phyloP scores from a whole-genome alignment of 2,329 filamentous ascomycete species.

The Cordyceps javanica region DNA sequence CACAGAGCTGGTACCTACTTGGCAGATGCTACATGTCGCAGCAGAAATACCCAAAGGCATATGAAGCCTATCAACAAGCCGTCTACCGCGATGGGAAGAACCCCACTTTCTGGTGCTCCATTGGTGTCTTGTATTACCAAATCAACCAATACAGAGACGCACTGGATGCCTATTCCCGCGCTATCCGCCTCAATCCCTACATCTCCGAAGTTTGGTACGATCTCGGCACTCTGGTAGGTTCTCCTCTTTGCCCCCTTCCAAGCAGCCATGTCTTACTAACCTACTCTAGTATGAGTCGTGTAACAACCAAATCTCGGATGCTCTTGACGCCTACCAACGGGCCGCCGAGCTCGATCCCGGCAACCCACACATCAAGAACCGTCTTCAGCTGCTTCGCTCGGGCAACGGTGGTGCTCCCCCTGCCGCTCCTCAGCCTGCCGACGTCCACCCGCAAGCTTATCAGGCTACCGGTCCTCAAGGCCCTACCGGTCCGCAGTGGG shows the following conservation, averaged over 20 bases:
- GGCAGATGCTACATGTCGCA: slow-evolving; percentile 99
- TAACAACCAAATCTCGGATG: slow-evolving; percentile 97
- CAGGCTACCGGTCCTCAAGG: slow-evolving; percentile 76
- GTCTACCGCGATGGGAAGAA: slow-evolving; percentile 97
- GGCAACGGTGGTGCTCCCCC: slow-evolving; percentile 68
- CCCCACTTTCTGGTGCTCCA: slow-evolving; percentile 99
- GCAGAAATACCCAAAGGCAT: slow-evolving; percentile 97
- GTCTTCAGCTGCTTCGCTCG: slow-evolving; percentile 80
- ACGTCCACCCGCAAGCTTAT: slow-evolving; percentile 93
- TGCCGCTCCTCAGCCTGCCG: slow-evolving; percentile 81
- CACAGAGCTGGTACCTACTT: slow-evolving; percentile 97
- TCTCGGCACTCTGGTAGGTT: slow-evolving; percentile 81
- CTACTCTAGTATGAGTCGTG: slow-evolving; percentile 80
- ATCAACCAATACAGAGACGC: slow-evolving; percentile 99
- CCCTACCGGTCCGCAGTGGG: slow-evolving; percentile 85
- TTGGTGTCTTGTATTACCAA: slow-evolving; percentile 97
- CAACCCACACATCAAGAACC: slow-evolving; percentile 94
- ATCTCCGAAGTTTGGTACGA: slow-evolving; percentile 99
- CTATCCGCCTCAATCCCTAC: slow-evolving; percentile 93
- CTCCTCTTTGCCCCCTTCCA: slow-evolving; percentile 15
- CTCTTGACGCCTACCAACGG: slow-evolving; percentile 88
- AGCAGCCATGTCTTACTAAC: slow-evolving; percentile 23
- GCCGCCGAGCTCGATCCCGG: slow-evolving; percentile 88
- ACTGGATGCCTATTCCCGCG: slow-evolving; percentile 92
- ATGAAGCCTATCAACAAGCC: slow-evolving; percentile 97